Percentiles rank a stretch among this genome's conserved stretches.
Evolutionary conservation across 176 grass and related monocot species (phyloP).

Genomic region (Urochloa ruziziensis): DNA sequence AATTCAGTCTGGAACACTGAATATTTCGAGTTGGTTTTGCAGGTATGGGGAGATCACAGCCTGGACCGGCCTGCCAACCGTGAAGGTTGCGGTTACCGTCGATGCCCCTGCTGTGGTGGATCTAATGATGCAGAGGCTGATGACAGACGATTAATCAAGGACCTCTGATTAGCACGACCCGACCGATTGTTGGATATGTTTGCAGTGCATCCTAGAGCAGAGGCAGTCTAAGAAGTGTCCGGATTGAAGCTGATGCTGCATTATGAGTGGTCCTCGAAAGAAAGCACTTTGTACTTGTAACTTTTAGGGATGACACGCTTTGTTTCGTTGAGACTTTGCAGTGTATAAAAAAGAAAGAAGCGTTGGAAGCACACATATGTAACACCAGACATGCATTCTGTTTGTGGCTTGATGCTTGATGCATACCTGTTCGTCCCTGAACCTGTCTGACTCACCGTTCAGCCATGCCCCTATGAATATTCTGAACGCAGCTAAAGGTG

Average conservation of each 20-base stretch:
- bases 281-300: not conserved
- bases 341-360: not conserved
- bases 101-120: constrained; percentile 62
- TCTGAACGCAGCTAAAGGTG: not conserved
- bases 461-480: too few relatives aligned
- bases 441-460: not conserved
- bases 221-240: not conserved
- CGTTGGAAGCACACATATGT: not conserved
- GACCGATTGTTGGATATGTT: not conserved
- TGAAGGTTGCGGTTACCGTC: constrained; percentile 91
- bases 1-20: not conserved
- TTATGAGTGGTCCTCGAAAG: not conserved
- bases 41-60: constrained; percentile 74
- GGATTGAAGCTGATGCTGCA: not conserved
- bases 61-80: constrained; percentile 62
- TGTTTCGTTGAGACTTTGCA: not conserved
- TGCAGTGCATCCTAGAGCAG: not conserved
- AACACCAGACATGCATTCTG: not conserved
- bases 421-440: not conserved
- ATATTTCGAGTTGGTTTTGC: not conserved
- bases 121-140: constrained; percentile 76
- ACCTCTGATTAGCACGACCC: not conserved
- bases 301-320: not conserved
- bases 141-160: constrained; percentile 16
- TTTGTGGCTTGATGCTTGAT: not conserved